phyloP scores from a whole-genome alignment of 2,329 filamentous ascomycete genomes.

The Pseudogymnoascus sp. region DNA sequence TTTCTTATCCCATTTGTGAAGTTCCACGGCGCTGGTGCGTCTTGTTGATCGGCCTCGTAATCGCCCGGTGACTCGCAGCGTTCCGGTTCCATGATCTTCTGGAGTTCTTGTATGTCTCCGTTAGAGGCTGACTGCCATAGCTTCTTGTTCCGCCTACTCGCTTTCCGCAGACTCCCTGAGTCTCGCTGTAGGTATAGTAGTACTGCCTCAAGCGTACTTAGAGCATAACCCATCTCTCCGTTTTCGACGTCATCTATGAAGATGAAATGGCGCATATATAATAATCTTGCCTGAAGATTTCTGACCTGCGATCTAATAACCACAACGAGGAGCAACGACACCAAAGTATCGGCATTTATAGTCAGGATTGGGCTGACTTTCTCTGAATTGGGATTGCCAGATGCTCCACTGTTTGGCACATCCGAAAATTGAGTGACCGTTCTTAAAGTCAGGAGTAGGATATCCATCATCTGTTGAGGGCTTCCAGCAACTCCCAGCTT shows the following conservation, averaged over 20 bases:
- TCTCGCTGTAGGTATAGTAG: slow-evolving; percentile 78
- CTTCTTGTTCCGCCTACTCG: slow-evolving; percentile 75
- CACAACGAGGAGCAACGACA: slow-evolving; percentile 83
- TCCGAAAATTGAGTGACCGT: slow-evolving; percentile 63
- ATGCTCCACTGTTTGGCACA: slow-evolving; percentile 29
- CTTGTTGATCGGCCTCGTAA: slow-evolving; percentile 28
- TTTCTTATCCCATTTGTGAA: not conserved
- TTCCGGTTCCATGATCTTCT: slow-evolving; percentile 69
- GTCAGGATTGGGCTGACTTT: slow-evolving; percentile 45
- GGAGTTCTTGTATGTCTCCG: slow-evolving; percentile 69
- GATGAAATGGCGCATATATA: slow-evolving; percentile 96
- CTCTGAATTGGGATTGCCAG: slow-evolving; percentile 27
- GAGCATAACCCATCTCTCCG: slow-evolving; percentile 88
- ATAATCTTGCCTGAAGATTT: slow-evolving; percentile 76
- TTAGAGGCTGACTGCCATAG: slow-evolving; percentile 79
- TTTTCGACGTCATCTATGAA: slow-evolving; percentile 97
- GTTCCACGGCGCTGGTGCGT: not conserved
- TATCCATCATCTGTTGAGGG: slow-evolving; percentile 32
- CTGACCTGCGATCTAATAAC: slow-evolving; percentile 85
- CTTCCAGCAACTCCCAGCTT: slow-evolving; percentile 65
- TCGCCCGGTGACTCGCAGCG: slow-evolving; percentile 24
- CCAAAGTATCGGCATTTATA: slow-evolving; percentile 77
- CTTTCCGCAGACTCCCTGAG: slow-evolving; percentile 70
- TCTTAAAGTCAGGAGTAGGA: slow-evolving; percentile 50
- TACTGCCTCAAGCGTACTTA: slow-evolving; percentile 94